phyloP scores from a whole-genome alignment of 2,329 filamentous ascomycete species.

The Xylariaceae sp. region DNA sequence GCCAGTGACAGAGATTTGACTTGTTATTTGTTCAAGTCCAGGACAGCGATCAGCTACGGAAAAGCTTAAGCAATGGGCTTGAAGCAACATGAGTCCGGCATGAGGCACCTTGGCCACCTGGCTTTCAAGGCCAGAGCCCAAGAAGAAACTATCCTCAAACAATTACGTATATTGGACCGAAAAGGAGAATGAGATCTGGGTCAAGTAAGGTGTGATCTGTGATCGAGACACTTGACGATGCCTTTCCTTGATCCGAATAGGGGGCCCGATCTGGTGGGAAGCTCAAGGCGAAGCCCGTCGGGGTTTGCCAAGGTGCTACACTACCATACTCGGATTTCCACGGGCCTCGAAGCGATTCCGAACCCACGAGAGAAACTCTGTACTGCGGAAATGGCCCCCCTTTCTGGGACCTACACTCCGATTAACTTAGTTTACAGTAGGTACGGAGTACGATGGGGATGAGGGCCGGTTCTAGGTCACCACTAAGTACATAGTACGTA shows the following conservation, averaged over 20 bases:
- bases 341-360: not conserved
- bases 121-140: not conserved
- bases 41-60: not conserved
- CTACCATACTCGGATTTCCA: not conserved
- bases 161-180: slow-evolving; percentile 21
- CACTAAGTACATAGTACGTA: not conserved
- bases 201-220: not conserved
- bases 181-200: slow-evolving; percentile 19
- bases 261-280: not conserved
- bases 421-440: too few species aligned
- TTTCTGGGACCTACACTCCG: not conserved
- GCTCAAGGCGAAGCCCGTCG: not conserved
- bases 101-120: not conserved
- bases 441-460: slow-evolving; percentile 8
- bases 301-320: not conserved
- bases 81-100: not conserved
- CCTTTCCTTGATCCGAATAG: not conserved
- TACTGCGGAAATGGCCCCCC: slow-evolving; percentile 20
- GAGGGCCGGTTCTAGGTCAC: not conserved
- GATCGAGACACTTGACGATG: not conserved
- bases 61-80: not conserved
- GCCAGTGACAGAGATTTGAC: not conserved
- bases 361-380: slow-evolving; percentile 3
- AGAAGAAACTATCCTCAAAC: not conserved
- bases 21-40: not conserved